phyloP scores from a whole-genome alignment of 2,329 filamentous ascomycete species.

The Ceratocystis alfenasii region DNA sequence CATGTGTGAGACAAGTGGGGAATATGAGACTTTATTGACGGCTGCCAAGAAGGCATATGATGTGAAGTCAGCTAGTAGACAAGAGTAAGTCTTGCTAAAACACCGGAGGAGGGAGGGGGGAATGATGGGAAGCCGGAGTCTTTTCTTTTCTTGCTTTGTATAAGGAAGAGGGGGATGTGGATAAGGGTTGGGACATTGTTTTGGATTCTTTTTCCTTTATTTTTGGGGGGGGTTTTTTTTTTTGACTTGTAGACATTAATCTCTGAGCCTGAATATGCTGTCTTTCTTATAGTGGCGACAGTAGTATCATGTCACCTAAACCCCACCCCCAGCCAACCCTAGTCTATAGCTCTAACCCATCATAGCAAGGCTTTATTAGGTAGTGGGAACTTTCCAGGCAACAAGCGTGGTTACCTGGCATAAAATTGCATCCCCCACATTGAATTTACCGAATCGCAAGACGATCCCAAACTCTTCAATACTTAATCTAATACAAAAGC shows the following conservation, averaged over 20 bases:
- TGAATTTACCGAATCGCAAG: too few species aligned
- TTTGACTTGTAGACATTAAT: constrained; percentile 6
- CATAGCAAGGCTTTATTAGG: not conserved
- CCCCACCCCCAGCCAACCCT: not conserved
- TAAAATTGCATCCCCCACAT: not conserved
- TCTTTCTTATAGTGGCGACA: not conserved
- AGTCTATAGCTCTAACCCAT: not conserved
- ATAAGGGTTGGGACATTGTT: too few species aligned
- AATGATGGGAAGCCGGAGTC: not conserved
- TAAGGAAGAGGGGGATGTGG: not conserved
- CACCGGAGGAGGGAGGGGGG: not conserved
- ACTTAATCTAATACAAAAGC: too few species aligned
- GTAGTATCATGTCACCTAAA: not conserved
- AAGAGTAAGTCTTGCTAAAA: constrained; percentile 23
- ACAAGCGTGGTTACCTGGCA: not conserved
- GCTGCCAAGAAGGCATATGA: constrained; percentile 45
- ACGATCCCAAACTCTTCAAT: too few species aligned
- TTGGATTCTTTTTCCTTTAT: not conserved
- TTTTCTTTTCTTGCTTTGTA: not conserved
- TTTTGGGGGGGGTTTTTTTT: not conserved
- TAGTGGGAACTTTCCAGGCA: not conserved
- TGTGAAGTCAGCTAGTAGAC: constrained; percentile 30
- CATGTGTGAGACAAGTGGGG: constrained; percentile 56
- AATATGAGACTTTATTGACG: constrained; percentile 40
- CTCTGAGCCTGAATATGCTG: not conserved